A percentile compares a stretch with the other conserved stretches of the same genome.
Conservation (phyloP, 2,329 filamentous ascomycete species). For the Xylaria sp. region DNA sequence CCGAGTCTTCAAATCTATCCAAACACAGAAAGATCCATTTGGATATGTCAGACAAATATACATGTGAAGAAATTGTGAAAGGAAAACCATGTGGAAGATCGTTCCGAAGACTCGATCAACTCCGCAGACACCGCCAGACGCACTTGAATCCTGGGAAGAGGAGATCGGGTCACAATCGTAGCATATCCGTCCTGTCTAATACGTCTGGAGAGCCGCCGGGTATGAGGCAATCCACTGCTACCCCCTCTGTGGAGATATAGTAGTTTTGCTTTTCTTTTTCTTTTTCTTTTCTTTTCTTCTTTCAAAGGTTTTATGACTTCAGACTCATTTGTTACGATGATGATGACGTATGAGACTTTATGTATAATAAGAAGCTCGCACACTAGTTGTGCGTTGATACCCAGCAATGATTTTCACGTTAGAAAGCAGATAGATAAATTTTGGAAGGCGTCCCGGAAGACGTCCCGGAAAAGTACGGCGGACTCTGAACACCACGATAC, state of each 20-base stretch:
- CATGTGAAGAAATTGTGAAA: conserved; percentile 53
- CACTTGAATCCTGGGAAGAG: conserved; percentile 52
- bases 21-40: conserved; percentile 73
- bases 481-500: neutral
- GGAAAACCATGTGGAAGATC: conserved; percentile 63
- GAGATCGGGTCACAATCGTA: conserved; percentile 17
- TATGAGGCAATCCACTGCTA: neutral
- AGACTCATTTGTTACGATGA: neutral
- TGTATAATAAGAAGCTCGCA: neutral
- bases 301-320: too few species aligned
- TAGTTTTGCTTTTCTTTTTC: conserved; percentile 1
- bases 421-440: neutral
- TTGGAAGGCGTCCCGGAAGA: conserved; percentile 9
- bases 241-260: neutral
- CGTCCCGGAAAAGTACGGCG: neutral
- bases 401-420: neutral
- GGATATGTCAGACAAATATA: conserved; percentile 59
- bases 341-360: neutral
- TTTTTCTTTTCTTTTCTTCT: too few species aligned
- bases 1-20: conserved; percentile 73
- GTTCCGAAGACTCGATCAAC: conserved; percentile 70
- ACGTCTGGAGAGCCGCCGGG: conserved; percentile 11
- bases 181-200: conserved; percentile 18
- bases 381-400: neutral
- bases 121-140: conserved; percentile 57